phyloP scores from a whole-genome alignment of 2,329 filamentous ascomycete genomes.

The Xenosphaeropsis pyriputrescens region DNA sequence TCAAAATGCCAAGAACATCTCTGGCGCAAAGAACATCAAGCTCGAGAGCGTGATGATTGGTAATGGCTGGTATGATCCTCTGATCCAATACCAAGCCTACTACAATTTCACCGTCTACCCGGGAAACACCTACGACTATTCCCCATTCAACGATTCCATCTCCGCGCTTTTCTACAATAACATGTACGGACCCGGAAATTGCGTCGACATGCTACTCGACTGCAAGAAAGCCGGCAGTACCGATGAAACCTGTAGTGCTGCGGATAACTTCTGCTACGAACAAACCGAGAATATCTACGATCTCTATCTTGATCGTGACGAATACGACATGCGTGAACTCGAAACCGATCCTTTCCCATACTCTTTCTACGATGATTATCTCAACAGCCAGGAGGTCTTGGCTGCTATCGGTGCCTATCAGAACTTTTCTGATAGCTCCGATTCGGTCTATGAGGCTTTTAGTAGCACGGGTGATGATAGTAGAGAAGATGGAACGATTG shows the following conservation, averaged over 20 bases:
- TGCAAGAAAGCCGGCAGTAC: constrained; percentile 33
- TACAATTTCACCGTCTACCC: constrained; percentile 41
- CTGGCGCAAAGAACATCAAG: constrained; percentile 28
- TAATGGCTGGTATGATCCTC: constrained; percentile 42
- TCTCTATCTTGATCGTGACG: constrained; percentile 33
- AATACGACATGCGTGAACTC: constrained; percentile 44
- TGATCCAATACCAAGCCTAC: constrained; percentile 39
- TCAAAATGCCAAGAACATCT: constrained; percentile 42
- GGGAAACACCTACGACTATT: constrained; percentile 40
- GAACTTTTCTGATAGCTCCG: constrained; percentile 36
- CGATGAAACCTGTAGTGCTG: constrained; percentile 33
- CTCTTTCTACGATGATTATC: constrained; percentile 36
- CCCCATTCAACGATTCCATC: constrained; percentile 32
- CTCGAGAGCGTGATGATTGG: constrained; percentile 36
- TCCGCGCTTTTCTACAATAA: constrained; percentile 39
- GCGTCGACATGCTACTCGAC: constrained; percentile 37
- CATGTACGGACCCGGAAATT: constrained; percentile 45
- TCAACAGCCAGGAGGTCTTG: constrained; percentile 38
- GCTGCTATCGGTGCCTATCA: constrained; percentile 41
- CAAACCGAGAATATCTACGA: constrained; percentile 38
- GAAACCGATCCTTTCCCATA: constrained; percentile 41
- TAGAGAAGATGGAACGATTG: constrained; percentile 28
- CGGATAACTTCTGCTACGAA: constrained; percentile 38
- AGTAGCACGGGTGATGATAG: constrained; percentile 31
- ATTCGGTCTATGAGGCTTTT: constrained; percentile 28